Percentiles rank a stretch among this genome's conserved stretches.
Conservation (phyloP, 352 stramenopile genomes). For the Sclerospora graminicola region DNA sequence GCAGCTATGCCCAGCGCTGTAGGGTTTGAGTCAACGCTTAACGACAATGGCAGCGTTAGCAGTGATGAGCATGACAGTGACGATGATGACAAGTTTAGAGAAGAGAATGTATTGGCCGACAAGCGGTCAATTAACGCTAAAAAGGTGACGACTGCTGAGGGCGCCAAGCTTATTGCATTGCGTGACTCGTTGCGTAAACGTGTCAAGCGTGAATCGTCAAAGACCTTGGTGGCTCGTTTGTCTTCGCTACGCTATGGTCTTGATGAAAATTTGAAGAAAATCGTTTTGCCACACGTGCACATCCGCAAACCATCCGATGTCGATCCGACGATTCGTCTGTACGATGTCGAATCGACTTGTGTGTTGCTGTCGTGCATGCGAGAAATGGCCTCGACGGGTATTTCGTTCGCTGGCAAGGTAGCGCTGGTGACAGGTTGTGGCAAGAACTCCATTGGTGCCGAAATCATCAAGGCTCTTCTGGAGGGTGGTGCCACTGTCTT, state of each 20-base stretch:
- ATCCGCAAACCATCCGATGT: slow-evolving; percentile 63
- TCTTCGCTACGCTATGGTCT: slow-evolving; percentile 37
- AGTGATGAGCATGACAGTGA: slow-evolving; percentile 38
- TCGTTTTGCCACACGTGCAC: slow-evolving; percentile 62
- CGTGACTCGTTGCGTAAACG: slow-evolving; percentile 43
- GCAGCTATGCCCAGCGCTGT: slow-evolving; percentile 33
- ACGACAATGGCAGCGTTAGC: slow-evolving; percentile 30
- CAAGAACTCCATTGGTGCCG: slow-evolving; percentile 74
- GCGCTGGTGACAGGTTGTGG: slow-evolving; percentile 81
- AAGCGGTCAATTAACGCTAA: slow-evolving; percentile 10
- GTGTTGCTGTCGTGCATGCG: slow-evolving; percentile 73
- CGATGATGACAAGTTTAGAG: slow-evolving; percentile 25
- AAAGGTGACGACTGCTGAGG: slow-evolving; percentile 25
- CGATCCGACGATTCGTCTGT: slow-evolving; percentile 71
- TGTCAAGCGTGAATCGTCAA: slow-evolving; percentile 16
- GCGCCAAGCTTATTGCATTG: slow-evolving; percentile 49
- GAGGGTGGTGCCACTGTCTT: slow-evolving; percentile 81
- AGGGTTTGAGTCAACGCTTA: slow-evolving; percentile 47
- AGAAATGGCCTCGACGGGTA: slow-evolving; percentile 73
- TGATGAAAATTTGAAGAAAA: slow-evolving; percentile 58
- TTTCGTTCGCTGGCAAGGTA: slow-evolving; percentile 81
- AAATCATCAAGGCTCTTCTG: slow-evolving; percentile 77
- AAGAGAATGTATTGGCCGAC: slow-evolving; percentile 7
- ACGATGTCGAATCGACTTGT: slow-evolving; percentile 75
- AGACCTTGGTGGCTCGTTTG: slow-evolving; percentile 32